A percentile compares a stretch with the other conserved stretches of the same genome.
Evolutionary conservation across 768 basidiomycete species (phyloP).

Genomic region (Tulasnella calospora): DNA sequence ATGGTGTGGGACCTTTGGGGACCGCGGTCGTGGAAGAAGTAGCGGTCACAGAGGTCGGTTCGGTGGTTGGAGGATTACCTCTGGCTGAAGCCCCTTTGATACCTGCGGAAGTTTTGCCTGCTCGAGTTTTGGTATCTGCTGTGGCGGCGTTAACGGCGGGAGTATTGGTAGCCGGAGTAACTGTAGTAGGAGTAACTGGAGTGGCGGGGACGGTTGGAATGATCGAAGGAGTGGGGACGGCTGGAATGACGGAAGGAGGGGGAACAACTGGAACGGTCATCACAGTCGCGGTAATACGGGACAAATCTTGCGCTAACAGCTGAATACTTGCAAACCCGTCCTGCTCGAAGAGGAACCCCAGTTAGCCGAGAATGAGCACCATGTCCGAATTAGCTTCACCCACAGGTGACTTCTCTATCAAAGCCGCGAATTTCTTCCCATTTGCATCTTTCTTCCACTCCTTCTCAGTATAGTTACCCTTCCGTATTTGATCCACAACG

Average conservation of each 20-base stretch:
- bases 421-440: background rate
- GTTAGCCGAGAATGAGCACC: background rate
- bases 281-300: background rate
- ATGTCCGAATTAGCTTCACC: background rate
- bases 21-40: too few species aligned
- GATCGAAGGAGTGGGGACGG: background rate
- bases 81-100: background rate
- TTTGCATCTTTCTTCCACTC: background rate
- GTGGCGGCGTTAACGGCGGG: background rate
- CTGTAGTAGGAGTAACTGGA: background rate
- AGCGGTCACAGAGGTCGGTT: too few species aligned
- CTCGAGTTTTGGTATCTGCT: background rate
- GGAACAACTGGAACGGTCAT: background rate
- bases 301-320: background rate
- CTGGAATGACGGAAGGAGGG: background rate
- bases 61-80: background rate
- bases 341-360: background rate
- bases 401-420: background rate
- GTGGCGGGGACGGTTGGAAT: too few species aligned
- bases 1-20: too few species aligned
- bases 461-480: background rate
- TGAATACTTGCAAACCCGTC: background rate
- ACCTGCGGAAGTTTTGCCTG: background rate
- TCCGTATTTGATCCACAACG: background rate
- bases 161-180: background rate